phyloP scores from a whole-genome alignment of 1,284 basidiomycete species.

The Naganishia liquefaciens region DNA sequence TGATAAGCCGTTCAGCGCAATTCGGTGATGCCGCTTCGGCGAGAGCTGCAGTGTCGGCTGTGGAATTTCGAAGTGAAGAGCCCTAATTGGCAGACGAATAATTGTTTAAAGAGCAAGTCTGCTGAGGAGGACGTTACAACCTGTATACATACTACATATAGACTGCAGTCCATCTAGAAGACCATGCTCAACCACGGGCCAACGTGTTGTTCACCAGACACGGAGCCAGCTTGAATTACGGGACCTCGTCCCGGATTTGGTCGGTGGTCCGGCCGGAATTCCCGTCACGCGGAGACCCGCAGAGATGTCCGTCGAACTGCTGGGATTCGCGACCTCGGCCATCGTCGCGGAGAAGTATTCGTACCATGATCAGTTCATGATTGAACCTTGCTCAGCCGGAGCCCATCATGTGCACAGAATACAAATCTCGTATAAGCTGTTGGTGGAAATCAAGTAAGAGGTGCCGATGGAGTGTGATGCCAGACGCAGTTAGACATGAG shows the following conservation, averaged over 20 bases:
- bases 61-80: not conserved
- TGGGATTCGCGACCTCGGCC: no score
- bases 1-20: conserved; percentile 15
- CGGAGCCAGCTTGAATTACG: no score
- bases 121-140: not conserved
- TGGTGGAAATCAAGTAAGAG: no score
- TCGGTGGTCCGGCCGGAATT: not conserved
- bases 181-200: not conserved
- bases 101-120: not conserved
- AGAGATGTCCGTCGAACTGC: not conserved
- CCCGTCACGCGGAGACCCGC: not conserved
- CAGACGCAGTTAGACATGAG: no score
- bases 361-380: no score
- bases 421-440: no score
- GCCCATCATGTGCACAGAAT: no score
- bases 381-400: no score
- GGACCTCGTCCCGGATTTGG: not conserved
- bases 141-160: no score
- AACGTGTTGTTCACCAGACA: not conserved
- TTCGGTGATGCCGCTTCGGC: not conserved
- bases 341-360: no score
- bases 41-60: conserved; percentile 4
- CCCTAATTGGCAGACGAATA: not conserved
- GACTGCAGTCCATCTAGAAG: not conserved
- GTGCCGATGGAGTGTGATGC: no score